Percentiles rank a stretch among this genome's conserved stretches.
Conservation (phyloP, 345 rosid species). For the Erysimum cheiranthoides region DNA sequence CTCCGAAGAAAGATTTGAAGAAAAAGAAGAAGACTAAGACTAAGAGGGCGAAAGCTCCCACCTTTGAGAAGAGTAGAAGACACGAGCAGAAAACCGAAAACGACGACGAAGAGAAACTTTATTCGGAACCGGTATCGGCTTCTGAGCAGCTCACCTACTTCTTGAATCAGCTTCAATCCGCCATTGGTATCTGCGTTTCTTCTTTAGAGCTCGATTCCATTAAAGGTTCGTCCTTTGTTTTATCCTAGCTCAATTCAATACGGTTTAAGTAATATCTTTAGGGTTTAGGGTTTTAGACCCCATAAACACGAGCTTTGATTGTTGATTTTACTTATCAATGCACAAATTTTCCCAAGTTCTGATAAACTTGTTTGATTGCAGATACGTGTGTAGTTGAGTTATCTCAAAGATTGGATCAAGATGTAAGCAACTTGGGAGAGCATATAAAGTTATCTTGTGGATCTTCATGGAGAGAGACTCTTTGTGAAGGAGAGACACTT, state of each 20-base stretch:
- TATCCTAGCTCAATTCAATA: not conserved
- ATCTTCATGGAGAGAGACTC: slow-evolving; percentile 63
- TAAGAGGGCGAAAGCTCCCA: slow-evolving; percentile 28
- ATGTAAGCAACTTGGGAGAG: slow-evolving; percentile 55
- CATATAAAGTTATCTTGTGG: slow-evolving; percentile 68
- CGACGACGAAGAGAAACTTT: slow-evolving; percentile 11
- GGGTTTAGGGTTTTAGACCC: slow-evolving; percentile 11
- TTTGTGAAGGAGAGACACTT: slow-evolving; percentile 54
- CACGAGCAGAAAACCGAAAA: slow-evolving; percentile 17
- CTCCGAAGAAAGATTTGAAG: slow-evolving; percentile 41
- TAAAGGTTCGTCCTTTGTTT: slow-evolving; percentile 48
- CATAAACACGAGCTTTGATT: not conserved
- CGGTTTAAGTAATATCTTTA: not conserved
- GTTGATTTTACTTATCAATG: not conserved
- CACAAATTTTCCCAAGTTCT: not conserved
- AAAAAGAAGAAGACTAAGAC: slow-evolving; percentile 37
- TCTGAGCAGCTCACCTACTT: slow-evolving; percentile 64
- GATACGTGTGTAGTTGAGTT: slow-evolving; percentile 68
- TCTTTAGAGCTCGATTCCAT: slow-evolving; percentile 75
- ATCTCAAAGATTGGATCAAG: slow-evolving; percentile 50
- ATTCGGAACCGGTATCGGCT: slow-evolving; percentile 38
- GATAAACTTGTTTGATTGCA: slow-evolving; percentile 36
- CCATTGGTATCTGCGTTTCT: slow-evolving; percentile 62
- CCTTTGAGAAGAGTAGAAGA: slow-evolving; percentile 27
- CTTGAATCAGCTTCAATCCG: slow-evolving; percentile 59